Evolutionary conservation across 75 land plant genomes (phyloP).

Genomic region (Cupressus sempervirens): DNA sequence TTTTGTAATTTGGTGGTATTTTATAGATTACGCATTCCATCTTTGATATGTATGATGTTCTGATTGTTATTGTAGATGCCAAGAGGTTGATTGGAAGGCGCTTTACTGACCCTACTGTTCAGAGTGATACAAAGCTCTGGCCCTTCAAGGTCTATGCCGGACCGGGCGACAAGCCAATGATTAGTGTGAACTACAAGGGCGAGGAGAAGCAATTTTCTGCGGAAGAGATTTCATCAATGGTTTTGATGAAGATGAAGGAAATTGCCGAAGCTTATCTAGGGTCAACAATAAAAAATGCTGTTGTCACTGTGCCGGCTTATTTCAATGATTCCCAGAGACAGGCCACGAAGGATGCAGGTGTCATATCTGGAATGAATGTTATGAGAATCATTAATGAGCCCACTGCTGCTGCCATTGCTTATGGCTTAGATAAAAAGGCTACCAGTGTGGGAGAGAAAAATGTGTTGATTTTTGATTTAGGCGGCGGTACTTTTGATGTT

Average conservation of each 20-base stretch:
- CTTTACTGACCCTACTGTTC: conserved; percentile 48
- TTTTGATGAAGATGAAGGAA: conserved; percentile 62
- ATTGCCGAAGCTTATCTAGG: conserved; percentile 73
- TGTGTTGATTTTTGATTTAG: too few relatives aligned
- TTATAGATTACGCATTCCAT: too few relatives aligned
- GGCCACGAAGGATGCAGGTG: conserved; percentile 74
- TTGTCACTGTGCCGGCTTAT: conserved; percentile 71
- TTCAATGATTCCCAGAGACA: conserved; percentile 73
- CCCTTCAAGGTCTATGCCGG: conserved; percentile 64
- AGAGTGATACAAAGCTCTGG: conserved; percentile 63
- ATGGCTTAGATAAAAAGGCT: conserved; percentile 78
- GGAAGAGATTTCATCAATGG: conserved; percentile 80
- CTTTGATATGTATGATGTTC: not conserved
- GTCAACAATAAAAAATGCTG: conserved; percentile 50
- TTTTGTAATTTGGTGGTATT: not conserved
- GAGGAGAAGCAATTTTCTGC: conserved; percentile 64
- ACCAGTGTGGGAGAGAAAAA: too few relatives aligned
- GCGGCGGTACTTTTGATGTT: too few relatives aligned
- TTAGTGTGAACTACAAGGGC: conserved; percentile 55
- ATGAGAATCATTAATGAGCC: conserved; percentile 80
- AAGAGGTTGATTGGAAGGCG: conserved; percentile 73
- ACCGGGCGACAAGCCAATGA: conserved; percentile 74
- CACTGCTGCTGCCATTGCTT: conserved; percentile 78
- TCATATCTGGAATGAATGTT: conserved; percentile 61
- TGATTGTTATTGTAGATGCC: conserved; percentile 41